These are phyloP conservation scores for Colletotrichum euphorbiae DNA, from an alignment of 2,329 filamentous ascomycete species.

Conservation along the genomic window DNA sequence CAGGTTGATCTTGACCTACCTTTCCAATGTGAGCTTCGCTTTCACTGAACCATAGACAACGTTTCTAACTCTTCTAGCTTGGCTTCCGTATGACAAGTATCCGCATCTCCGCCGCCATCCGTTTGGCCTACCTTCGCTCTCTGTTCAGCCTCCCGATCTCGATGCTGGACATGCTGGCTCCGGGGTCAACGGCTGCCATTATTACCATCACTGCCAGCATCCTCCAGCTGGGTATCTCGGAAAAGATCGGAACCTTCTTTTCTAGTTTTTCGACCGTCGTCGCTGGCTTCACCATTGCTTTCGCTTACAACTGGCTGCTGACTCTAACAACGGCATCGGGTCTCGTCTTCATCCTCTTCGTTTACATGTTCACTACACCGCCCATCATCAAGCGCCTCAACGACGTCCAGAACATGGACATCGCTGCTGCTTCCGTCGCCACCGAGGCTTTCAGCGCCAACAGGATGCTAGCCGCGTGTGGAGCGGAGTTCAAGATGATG, in stretches of 20 bases:
- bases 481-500: conserved; percentile 52
- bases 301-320: conserved; percentile 63
- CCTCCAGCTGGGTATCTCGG: conserved; percentile 65
- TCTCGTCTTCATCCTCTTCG: conserved; percentile 54
- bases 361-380: conserved; percentile 48
- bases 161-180: conserved; percentile 60
- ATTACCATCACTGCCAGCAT: conserved; percentile 65
- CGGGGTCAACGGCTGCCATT: conserved; percentile 62
- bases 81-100: conserved; percentile 62
- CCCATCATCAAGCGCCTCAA: conserved; percentile 48
- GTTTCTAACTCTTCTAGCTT: conserved; percentile 46
- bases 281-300: conserved; percentile 62
- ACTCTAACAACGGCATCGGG: conserved; percentile 61
- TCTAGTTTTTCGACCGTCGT: conserved; percentile 55
- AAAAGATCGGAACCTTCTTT: conserved; percentile 59
- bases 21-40: conserved; percentile 46
- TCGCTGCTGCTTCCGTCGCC: conserved; percentile 51
- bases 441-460: conserved; percentile 55
- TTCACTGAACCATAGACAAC: background rate
- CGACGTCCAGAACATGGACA: conserved; percentile 51
- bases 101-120: conserved; percentile 61
- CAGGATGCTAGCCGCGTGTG: conserved; percentile 57
- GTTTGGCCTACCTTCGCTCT: conserved; percentile 60
- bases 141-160: conserved; percentile 62
- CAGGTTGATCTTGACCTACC: conserved; percentile 48